Evolutionary conservation across 305 asterid genomes (phyloP), one percentile per base, ranked within the genome.

Genomic region (Fraxinus floribunda): DNA sequence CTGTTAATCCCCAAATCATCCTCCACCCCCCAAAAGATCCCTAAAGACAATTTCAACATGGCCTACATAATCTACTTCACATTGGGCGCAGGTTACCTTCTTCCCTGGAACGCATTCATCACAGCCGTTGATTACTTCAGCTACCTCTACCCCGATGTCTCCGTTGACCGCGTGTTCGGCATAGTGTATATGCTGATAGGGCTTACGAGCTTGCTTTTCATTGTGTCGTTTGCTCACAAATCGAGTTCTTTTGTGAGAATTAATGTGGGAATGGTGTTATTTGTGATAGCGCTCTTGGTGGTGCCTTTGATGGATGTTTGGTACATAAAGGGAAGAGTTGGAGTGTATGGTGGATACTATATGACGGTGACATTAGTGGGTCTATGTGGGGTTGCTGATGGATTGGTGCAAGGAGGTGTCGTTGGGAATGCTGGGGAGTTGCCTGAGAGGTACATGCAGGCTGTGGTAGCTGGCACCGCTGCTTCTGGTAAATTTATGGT

Each of bases 61-160:
- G 98, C 98, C 13, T 95, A 94, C 93, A 88, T 93, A 75, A 89
- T 91, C 75, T 93, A 94, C 93, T 95, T 94, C 90, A 90, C 95
- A 1, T 83, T 95, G 44, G 99, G 99, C 62, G 24, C 91, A 0
- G 99, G 99, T 2, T 94, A 93, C 78, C 97, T 95, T 74, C 88
- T 95, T 70, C 99, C 98, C 35, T 95, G 99, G 99, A 95, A 95
- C 84, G 98, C 99, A 16, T 94, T 95, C 93, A 90, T 94, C 92
- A 94, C 97, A 0, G 99, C 98, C 88, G 99, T 95, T 66, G 99
- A 95, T 90, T 95, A 95, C 89, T 95, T 95, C 91, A 64, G 86
- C 72, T 90, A 90, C 90, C 96, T 95, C 41, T 95, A 95, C 85
- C 99, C 99, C 1, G 97, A 84, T 11, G 91, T 84, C 0, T 86